Evolutionary conservation across 2,329 filamentous ascomycete species (phyloP), one percentile per base, ranked within the genome.

Genomic region (Alternaria hordeiaustralica): DNA sequence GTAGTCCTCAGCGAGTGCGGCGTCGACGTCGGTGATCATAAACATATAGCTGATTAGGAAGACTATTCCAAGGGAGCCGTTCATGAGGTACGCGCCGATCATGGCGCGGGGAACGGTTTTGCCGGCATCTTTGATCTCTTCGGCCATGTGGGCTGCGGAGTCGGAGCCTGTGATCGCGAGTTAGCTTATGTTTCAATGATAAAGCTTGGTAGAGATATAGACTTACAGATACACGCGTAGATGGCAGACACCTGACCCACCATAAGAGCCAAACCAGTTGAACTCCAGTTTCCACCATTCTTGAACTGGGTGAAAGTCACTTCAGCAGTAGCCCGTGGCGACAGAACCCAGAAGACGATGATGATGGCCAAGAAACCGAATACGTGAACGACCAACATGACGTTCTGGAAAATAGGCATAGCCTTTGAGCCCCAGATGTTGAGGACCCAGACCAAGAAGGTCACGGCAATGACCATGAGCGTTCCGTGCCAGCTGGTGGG

Each of bases 401-500:
- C 58, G 55, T 78, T 79, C 47, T 80, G 75, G 62, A 79, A 68
- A 5, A 79, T 20, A 12, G 78, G 78, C 74, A 80, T 77, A 6
- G 62, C 51, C 25, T 65, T 69, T 9, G 76, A 62, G 6, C 74
- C 75, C 61, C 70, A 79, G 28, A 78, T 69, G 61, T 85, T 86
- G 65, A 82, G 77, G 3, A 80, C 61, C 70, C 81, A 81, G 25
- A 82, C 81, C 5, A 85, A 64, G 5, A 82, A 55, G 20, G 82
- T 80, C 53, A 84, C 79, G 1, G 82, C 82, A 60, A 84, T 82
- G 10, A 84, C 82, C 61, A 85, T 81, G 2, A 86, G 73, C 0
- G 83, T 86, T 12, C 81, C 83, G 43, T 86, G 84, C 84, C 84
- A 86, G 45, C 76, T 78, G 6, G 79, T 76, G 0, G 79, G 75